These are phyloP conservation scores for Scytalidium sp. DNA, from an alignment of 2,329 filamentous ascomycete species.

Conservation along the genomic window DNA sequence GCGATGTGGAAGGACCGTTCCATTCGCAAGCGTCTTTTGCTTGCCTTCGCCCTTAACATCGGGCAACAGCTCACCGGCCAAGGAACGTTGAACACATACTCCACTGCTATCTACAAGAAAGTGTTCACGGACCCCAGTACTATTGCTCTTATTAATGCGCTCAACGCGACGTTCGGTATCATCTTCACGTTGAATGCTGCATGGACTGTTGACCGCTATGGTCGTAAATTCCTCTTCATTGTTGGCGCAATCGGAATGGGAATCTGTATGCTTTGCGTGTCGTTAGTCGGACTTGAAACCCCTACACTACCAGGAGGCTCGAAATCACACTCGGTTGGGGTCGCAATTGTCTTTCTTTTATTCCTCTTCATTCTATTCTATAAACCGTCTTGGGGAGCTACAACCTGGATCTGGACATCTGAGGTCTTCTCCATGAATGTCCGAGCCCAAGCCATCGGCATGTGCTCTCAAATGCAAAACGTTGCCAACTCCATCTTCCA, in stretches of 20 bases:
- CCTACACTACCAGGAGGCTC: slow-evolving; percentile 45
- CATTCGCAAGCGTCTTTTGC: slow-evolving; percentile 61
- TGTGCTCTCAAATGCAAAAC: slow-evolving; percentile 59
- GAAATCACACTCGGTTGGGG: slow-evolving; percentile 58
- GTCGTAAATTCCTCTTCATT: slow-evolving; percentile 66
- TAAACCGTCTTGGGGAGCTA: slow-evolving; percentile 68
- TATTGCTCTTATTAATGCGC: slow-evolving; percentile 69
- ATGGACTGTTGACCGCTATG: slow-evolving; percentile 70
- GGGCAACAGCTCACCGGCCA: slow-evolving; percentile 72
- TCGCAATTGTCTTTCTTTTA: slow-evolving; percentile 63
- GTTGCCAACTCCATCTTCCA: slow-evolving; percentile 66
- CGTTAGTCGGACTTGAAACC: slow-evolving; percentile 53
- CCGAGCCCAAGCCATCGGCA: slow-evolving; percentile 65
- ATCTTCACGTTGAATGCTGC: slow-evolving; percentile 70
- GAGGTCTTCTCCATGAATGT: slow-evolving; percentile 70
- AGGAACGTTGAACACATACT: slow-evolving; percentile 70
- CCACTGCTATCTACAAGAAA: slow-evolving; percentile 68
- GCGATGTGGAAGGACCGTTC: slow-evolving; percentile 70
- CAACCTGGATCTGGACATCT: slow-evolving; percentile 68
- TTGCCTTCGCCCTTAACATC: slow-evolving; percentile 66
- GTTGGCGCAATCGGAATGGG: slow-evolving; percentile 66
- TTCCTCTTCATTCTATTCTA: slow-evolving; percentile 67
- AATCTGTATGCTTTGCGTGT: slow-evolving; percentile 65
- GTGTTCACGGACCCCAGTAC: slow-evolving; percentile 57
- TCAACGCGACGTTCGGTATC: slow-evolving; percentile 71